Evolutionary conservation across 1,284 basidiomycete species (phyloP).

Genomic region (Rhizoctonia solani): DNA sequence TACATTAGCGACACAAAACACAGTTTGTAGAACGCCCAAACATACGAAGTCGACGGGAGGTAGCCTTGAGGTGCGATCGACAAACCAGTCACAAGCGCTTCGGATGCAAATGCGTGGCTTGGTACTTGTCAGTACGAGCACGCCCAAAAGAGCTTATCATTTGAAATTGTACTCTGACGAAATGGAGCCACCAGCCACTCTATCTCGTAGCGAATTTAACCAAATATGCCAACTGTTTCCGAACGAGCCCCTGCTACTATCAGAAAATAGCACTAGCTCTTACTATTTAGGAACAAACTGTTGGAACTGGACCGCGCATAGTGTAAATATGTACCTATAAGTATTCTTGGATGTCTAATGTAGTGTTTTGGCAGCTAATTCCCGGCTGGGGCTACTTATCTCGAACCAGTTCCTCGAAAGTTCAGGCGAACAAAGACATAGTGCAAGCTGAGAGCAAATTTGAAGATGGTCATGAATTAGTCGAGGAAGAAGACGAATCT

Average conservation of each 20-base stretch:
- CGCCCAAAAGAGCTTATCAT: not conserved
- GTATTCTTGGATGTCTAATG: not conserved
- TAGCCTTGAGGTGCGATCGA: slow-evolving; percentile 20
- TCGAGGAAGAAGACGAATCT: slow-evolving; percentile 46
- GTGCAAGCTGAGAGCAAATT: not conserved
- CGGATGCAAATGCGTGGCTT: slow-evolving; percentile 34
- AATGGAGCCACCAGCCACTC: slow-evolving; percentile 44
- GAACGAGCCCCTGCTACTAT: slow-evolving; percentile 41
- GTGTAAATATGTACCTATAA: slow-evolving; percentile 46
- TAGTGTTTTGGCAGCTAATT: slow-evolving; percentile 40
- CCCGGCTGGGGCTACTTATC: slow-evolving; percentile 56
- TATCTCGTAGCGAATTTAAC: slow-evolving; percentile 66
- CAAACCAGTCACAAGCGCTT: slow-evolving; percentile 4
- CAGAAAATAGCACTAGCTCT: slow-evolving; percentile 20
- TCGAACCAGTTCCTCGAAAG: slow-evolving; percentile 44
- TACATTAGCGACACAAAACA: not conserved
- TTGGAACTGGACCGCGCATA: slow-evolving; percentile 63
- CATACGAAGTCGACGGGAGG: slow-evolving; percentile 14
- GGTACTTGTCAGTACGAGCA: slow-evolving; percentile 19
- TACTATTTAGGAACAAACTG: slow-evolving; percentile 41
- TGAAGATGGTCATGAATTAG: slow-evolving; percentile 39
- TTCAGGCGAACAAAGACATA: not conserved
- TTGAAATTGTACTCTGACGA: not conserved
- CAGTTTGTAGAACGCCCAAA: not conserved
- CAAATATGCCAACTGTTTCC: slow-evolving; percentile 61